Evolutionary conservation across 2,329 filamentous ascomycete genomes (phyloP).

Genomic region (Dryadomyces quercus-mongolicae): DNA sequence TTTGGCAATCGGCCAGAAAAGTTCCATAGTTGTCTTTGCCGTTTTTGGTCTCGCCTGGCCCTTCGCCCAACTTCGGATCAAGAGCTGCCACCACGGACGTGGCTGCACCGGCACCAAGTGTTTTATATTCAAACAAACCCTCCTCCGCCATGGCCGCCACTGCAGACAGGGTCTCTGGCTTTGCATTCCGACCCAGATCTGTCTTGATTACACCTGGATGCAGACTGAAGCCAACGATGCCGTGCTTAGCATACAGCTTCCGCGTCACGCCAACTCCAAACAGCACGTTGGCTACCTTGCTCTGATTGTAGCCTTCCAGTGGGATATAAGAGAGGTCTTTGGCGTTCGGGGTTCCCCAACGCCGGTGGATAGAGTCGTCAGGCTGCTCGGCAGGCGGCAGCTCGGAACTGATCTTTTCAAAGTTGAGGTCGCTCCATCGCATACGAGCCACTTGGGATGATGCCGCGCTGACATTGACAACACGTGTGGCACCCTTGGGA

Average conservation of each 20-base stretch:
- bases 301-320: constrained; percentile 34
- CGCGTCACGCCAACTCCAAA: constrained; percentile 27
- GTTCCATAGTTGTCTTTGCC: constrained; percentile 7
- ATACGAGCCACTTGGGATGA: constrained; percentile 17
- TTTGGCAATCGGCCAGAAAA: constrained; percentile 26
- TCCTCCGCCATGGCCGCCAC: not conserved
- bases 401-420: constrained; percentile 18
- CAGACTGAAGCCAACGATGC: constrained; percentile 9
- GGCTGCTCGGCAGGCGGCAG: constrained; percentile 21
- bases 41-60: constrained; percentile 10
- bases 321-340: constrained; percentile 19
- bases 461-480: constrained; percentile 30
- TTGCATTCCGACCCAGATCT: constrained; percentile 1
- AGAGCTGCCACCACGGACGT: constrained; percentile 27
- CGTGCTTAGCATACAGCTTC: constrained; percentile 28
- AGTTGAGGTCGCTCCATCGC: constrained; percentile 28
- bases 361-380: constrained; percentile 13
- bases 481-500: constrained; percentile 17
- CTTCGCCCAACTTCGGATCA: constrained; percentile 23
- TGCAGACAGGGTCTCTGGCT: not conserved
- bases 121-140: constrained; percentile 7
- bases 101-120: constrained; percentile 23
- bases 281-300: constrained; percentile 38
- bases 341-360: constrained; percentile 20
- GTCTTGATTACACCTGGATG: constrained; percentile 7